These are phyloP conservation scores for Rutstroemia sydowiana DNA, from an alignment of 2,329 filamentous ascomycete genomes.

Conservation along the genomic window DNA sequence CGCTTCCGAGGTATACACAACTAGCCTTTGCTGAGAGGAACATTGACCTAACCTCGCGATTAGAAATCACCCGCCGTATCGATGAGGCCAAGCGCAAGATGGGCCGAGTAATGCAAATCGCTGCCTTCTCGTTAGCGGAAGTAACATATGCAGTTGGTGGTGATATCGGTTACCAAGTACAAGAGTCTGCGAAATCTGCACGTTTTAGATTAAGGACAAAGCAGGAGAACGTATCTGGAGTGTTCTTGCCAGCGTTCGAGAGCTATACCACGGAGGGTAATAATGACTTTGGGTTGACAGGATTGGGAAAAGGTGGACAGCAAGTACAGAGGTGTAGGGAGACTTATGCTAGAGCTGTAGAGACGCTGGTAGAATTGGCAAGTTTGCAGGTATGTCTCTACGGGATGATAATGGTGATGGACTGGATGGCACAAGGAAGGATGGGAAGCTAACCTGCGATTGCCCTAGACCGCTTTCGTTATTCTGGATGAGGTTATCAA, in stretches of 20 bases:
- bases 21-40: too few relatives aligned
- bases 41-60: neutral
- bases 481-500: conserved; percentile 99
- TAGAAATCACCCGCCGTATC: conserved; percentile 92
- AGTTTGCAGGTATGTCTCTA: conserved; percentile 61
- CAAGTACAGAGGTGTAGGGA: conserved; percentile 93
- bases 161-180: conserved; percentile 93
- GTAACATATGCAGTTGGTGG: conserved; percentile 96
- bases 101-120: conserved; percentile 98
- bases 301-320: conserved; percentile 92
- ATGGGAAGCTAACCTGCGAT: neutral
- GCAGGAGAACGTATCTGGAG: conserved; percentile 97
- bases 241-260: conserved; percentile 89
- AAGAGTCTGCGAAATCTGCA: conserved; percentile 88
- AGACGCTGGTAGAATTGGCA: conserved; percentile 89
- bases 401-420: conserved; percentile 6
- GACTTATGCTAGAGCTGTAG: conserved; percentile 91
- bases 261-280: conserved; percentile 81
- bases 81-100: conserved; percentile 99
- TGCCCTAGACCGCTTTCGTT: conserved; percentile 75
- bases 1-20: conserved; percentile 71
- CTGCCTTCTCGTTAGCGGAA: conserved; percentile 93
- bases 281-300: conserved; percentile 94
- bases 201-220: conserved; percentile 89
- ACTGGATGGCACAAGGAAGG: neutral